Evolutionary conservation across 805 yeast species (phyloP), one percentile per base, ranked within the genome.

Genomic region (Candida michaelii): DNA sequence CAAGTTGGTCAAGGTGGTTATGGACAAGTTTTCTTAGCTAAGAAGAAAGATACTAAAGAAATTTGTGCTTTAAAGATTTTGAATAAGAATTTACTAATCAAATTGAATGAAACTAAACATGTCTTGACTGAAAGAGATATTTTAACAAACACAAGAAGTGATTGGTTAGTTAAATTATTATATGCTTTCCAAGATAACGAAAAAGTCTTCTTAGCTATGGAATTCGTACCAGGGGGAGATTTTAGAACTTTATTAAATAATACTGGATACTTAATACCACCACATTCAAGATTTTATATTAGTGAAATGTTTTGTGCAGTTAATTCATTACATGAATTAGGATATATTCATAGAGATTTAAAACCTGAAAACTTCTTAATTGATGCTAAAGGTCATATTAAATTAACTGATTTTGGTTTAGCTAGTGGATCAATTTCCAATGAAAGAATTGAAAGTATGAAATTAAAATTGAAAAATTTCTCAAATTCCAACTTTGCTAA

Each of bases 1-100:
- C 99, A 93, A 69, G 97, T 93, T 24, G 99, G 99, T 11, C 99
- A 93, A 70, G 99, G 99, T 58, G 99, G 99, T 3, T 93, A 93
- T 59, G 99, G 99, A 17, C 97, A 93, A 66, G 99, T 93, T n/a
- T 93, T 88, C 56, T 69, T 93, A 48, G 97, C 99, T 1, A 79
- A 90, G 52, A 93, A 93, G 72, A 83, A 82, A 52, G 99, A 93
- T 58, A 89, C 98, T 1, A 80, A 83, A 49, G 99, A 93, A 65
- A 85, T 93, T 36, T 91, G 97, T 65, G 99, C 99, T 2, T 73
- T 93, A 54, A 93, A 93, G 62, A 87, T 93, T 11, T 74, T 93
- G 58, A 90, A 89, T 62, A 93, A 93, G 63, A 84, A 84, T 55
- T 73, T 90, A 54, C 73, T 91, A 50, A 82, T 87, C 46, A 90